A percentile compares a stretch with the other conserved stretches of the same genome.
Evolutionary conservation across 2,329 filamentous ascomycete genomes (phyloP).

Genomic region (Endocalyx cinctus): DNA sequence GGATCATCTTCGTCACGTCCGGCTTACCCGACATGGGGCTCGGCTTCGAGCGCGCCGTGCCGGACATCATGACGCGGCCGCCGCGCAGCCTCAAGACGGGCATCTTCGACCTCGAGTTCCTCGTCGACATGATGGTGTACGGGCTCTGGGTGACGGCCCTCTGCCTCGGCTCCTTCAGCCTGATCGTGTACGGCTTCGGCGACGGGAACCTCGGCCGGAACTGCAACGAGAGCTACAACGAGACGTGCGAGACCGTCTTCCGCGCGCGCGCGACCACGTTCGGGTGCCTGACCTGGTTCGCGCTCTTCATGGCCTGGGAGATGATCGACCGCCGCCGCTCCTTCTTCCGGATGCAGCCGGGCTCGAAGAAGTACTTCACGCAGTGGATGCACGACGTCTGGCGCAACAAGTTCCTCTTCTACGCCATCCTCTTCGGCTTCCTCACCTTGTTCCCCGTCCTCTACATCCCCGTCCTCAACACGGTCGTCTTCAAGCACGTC

Average conservation of each 20-base stretch:
- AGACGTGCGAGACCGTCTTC: constrained; percentile 59
- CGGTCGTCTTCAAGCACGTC: constrained; percentile 54
- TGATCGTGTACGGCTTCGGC: constrained; percentile 61
- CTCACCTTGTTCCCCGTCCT: constrained; percentile 46
- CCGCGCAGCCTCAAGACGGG: constrained; percentile 59
- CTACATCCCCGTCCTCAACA: constrained; percentile 59
- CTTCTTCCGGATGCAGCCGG: constrained; percentile 71
- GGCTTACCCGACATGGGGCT: constrained; percentile 73
- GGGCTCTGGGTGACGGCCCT: constrained; percentile 65
- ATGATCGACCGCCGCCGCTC: constrained; percentile 68
- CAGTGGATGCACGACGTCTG: constrained; percentile 66
- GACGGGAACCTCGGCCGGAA: constrained; percentile 47
- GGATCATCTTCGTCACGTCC: constrained; percentile 78
- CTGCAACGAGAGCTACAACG: constrained; percentile 56
- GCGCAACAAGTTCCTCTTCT: constrained; percentile 70
- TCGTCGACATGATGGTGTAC: constrained; percentile 64
- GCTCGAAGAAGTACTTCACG: constrained; percentile 54
- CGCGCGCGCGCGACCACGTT: constrained; percentile 70
- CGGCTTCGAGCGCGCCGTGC: constrained; percentile 65
- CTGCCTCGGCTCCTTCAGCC: constrained; percentile 57
- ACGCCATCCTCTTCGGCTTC: constrained; percentile 49
- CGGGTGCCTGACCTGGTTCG: constrained; percentile 70
- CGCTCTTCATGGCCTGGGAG: constrained; percentile 74
- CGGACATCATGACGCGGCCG: constrained; percentile 64
- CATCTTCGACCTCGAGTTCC: constrained; percentile 62